Base-by-base conservation (phyloP, 106 monocot species). In the Apostasia shenzhenica region DNA sequence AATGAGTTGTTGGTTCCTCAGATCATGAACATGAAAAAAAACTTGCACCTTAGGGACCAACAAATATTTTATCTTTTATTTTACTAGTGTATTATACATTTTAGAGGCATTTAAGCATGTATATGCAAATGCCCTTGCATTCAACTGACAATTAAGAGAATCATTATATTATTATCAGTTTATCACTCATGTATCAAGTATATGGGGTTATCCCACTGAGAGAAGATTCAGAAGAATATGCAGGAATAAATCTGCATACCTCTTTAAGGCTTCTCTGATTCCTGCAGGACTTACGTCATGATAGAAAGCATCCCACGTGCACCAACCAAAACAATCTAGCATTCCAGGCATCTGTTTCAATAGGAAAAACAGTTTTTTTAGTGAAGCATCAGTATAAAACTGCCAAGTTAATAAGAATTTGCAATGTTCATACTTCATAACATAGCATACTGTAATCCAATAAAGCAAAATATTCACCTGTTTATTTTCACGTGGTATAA, bases 291-390 rank as follows among this genome's bases (percentile, higher is more conserved):
- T 77, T 8, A 85, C 77, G 37, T 77, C 81, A 57, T 51, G 59
- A 54, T 85, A 85, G 67, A 85, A 85, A 41, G 85, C 85, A 76
- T 85, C 85, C 85, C 85, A 85, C n/a, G 85, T 85, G 73, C 85
- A 85, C 85, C 85, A 85, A 14, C 85, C 85, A 68, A 85, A 85
- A 57, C 63, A 78, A 45, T 86, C 85, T 38, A 86, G 55, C 67
- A 75, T 72, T 72, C 12, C 72, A 37, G 81, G 85, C 63, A 69
- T 79, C 85, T 86, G 81, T 41, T 76, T 74, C 71, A 67, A 62
- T 14, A 63, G 2, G 26, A 56, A 41, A 57, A 41, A 49, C 45
- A 71, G 8, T 42, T 41, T 0, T 58, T 40, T 59, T 59, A 40
- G 26, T 26, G 26, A 26, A 26, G 26, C 26, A 26, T 26, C 26